These are phyloP conservation scores for Trifolium repens DNA, from an alignment of 306 rosid genomes.

Conservation along the genomic window DNA sequence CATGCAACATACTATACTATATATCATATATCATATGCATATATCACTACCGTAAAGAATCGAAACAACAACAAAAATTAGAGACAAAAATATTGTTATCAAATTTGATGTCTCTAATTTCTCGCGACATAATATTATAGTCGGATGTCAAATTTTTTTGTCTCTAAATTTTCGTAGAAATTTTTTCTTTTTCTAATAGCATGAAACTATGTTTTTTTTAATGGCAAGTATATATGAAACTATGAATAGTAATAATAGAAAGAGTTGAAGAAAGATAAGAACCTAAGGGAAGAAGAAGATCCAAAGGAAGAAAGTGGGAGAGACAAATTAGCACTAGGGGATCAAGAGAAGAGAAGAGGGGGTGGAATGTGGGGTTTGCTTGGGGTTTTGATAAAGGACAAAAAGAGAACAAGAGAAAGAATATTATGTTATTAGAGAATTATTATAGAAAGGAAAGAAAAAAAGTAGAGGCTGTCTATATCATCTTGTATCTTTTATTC, in stretches of 20 bases:
- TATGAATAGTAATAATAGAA: neutral
- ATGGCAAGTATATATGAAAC: too few relatives aligned
- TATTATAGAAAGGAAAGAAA: neutral
- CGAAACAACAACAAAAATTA: neutral
- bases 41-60: neutral
- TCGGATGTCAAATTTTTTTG: neutral
- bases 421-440: neutral
- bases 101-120: neutral
- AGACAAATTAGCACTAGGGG: slow-evolving; percentile 4
- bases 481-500: slow-evolving; percentile 36
- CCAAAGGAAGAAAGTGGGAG: slow-evolving; percentile 46
- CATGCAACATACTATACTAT: neutral
- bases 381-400: slow-evolving; percentile 78
- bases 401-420: slow-evolving; percentile 55
- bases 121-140: neutral
- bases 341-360: slow-evolving; percentile 16
- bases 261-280: slow-evolving; percentile 28
- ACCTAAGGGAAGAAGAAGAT: slow-evolving; percentile 64
- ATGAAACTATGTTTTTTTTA: neutral
- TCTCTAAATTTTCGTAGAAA: neutral
- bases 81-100: neutral
- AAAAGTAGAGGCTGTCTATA: slow-evolving; percentile 14
- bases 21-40: neutral
- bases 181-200: neutral
- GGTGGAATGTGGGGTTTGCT: slow-evolving; percentile 60